These are phyloP conservation scores for Fusarium xyrophilum DNA, from an alignment of 2,329 filamentous ascomycete genomes.

Conservation along the genomic window DNA sequence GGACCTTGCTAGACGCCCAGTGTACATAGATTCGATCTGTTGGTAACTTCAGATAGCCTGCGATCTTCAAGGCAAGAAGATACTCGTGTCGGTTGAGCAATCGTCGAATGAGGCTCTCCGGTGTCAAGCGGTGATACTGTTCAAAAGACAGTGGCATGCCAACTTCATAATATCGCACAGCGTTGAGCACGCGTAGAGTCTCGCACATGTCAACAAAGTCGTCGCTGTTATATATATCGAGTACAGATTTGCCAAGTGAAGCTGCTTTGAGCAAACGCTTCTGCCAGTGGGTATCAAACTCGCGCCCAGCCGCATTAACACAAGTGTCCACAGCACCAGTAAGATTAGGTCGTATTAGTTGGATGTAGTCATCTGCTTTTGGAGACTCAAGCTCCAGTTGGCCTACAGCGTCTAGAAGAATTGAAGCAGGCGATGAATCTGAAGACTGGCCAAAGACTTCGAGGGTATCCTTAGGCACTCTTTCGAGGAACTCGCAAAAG, in stretches of 20 bases:
- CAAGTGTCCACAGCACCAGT: conserved; percentile 94
- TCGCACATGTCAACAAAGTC: conserved; percentile 99
- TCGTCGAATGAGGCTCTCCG: conserved; percentile 84
- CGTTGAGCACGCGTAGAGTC: conserved; percentile 88
- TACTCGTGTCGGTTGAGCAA: conserved; percentile 91
- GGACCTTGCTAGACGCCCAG: conserved; percentile 95
- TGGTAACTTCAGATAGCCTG: conserved; percentile 83
- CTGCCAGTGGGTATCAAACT: conserved; percentile 90
- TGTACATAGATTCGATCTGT: conserved; percentile 93
- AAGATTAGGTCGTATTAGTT: conserved; percentile 85
- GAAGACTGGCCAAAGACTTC: conserved; percentile 90
- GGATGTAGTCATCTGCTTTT: conserved; percentile 97
- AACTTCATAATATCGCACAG: conserved; percentile 88
- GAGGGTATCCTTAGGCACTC: conserved; percentile 84
- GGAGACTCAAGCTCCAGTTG: conserved; percentile 93
- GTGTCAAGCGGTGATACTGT: conserved; percentile 88
- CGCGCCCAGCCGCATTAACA: conserved; percentile 89
- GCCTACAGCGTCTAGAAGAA: conserved; percentile 91
- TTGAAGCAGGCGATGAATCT: conserved; percentile 85
- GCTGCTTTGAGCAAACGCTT: conserved; percentile 95
- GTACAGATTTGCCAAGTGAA: conserved; percentile 95
- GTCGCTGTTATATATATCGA: conserved; percentile 97
- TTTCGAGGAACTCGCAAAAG: conserved; percentile 96
- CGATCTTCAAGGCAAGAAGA: conserved; percentile 85
- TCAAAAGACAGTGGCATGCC: conserved; percentile 91